phyloP scores from a whole-genome alignment of 345 rosid species.

The Eucalyptus erythrocorys region DNA sequence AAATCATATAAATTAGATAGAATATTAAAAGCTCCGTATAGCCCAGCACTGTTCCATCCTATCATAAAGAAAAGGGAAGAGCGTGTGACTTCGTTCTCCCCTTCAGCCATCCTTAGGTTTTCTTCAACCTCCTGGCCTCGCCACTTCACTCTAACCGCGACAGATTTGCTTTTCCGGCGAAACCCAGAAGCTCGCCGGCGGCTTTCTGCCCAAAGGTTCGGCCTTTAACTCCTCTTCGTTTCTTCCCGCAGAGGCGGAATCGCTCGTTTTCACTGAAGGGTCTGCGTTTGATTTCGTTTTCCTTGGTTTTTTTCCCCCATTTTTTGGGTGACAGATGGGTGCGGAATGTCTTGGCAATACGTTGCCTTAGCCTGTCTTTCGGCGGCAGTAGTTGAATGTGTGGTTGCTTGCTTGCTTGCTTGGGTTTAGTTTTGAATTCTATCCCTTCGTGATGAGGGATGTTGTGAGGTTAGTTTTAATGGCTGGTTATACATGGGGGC shows the following conservation, averaged over 20 bases:
- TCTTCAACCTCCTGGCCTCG: background rate
- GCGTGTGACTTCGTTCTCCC: background rate
- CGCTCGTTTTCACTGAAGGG: background rate
- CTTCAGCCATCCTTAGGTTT: background rate
- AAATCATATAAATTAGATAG: background rate
- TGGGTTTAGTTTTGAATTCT: background rate
- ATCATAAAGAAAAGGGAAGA: background rate
- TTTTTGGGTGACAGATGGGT: background rate
- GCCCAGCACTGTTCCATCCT: background rate
- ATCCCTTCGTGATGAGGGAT: background rate
- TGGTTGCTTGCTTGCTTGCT: background rate
- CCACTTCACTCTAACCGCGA: background rate
- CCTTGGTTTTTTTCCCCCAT: background rate
- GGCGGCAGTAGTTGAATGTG: background rate
- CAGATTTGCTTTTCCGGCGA: background rate
- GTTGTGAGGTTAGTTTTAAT: background rate
- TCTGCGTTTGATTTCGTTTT: background rate
- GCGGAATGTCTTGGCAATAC: background rate
- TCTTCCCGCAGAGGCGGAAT: background rate
- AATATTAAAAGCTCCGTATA: background rate
- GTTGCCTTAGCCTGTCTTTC: background rate
- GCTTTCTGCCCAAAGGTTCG: background rate
- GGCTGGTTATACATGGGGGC: background rate
- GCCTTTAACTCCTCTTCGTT: background rate
- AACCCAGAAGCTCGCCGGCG: background rate